Evolutionary conservation across 352 stramenopile species (phyloP).

Genomic region (Pythium myriotylum): DNA sequence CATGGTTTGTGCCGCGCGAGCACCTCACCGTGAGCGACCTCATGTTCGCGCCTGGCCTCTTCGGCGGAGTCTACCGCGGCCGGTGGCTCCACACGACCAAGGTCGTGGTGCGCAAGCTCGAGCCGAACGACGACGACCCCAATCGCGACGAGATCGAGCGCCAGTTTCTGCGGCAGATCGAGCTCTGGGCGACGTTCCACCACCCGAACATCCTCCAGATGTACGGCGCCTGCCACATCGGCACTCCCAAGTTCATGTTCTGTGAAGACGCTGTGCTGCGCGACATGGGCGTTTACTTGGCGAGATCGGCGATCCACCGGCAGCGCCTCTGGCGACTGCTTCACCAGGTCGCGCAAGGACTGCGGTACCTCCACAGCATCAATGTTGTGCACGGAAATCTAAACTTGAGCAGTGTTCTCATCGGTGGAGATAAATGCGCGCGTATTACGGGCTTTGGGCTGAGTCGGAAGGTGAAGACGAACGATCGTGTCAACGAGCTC

Average conservation of each 20-base stretch:
- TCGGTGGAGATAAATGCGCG: conserved; percentile 25
- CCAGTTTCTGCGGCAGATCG: conserved; percentile 55
- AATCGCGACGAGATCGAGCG: neutral
- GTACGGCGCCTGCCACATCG: conserved; percentile 31
- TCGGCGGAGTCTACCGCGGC: neutral
- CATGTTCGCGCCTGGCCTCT: neutral
- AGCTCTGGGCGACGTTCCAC: conserved; percentile 87
- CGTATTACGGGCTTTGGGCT: conserved; percentile 40
- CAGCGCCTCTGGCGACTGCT: conserved; percentile 33
- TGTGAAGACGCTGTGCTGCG: conserved; percentile 26
- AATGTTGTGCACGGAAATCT: conserved; percentile 36
- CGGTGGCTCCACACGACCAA: neutral
- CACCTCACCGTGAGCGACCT: too few species aligned
- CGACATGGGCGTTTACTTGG: conserved; percentile 28
- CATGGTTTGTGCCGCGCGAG: too few species aligned
- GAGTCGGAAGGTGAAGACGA: conserved; percentile 10
- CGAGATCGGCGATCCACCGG: neutral
- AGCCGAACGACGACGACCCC: neutral
- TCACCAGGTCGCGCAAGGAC: conserved; percentile 31
- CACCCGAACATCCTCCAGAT: conserved; percentile 90
- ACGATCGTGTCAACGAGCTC: too few species aligned
- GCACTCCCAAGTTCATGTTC: conserved; percentile 19
- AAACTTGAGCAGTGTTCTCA: conserved; percentile 73
- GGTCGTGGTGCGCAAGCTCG: neutral
- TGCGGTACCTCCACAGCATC: conserved; percentile 39